Conservation (phyloP, 805 yeast species). For the Blastobotrys muscicola region DNA sequence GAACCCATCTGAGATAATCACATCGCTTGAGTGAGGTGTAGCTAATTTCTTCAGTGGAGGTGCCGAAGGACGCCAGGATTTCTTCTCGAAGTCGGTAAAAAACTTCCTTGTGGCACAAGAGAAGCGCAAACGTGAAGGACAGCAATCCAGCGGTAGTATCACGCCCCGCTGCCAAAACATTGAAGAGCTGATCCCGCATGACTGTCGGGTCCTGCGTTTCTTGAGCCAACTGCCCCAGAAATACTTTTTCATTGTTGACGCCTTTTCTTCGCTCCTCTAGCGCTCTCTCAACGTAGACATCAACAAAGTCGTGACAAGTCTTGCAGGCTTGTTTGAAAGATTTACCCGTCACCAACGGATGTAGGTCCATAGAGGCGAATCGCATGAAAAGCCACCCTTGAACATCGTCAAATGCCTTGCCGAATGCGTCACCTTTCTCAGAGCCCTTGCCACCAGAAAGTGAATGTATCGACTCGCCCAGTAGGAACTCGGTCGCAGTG, state of each 20-base stretch:
- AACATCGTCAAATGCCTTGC: constrained; percentile 17
- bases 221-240: constrained; percentile 38
- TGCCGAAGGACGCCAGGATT: constrained; percentile 26
- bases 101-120: constrained; percentile 31
- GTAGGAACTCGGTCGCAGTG: constrained; percentile 28
- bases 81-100: constrained; percentile 29
- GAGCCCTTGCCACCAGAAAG: constrained; percentile 9
- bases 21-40: constrained; percentile 37
- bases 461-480: constrained; percentile 26
- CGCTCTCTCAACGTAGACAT: constrained; percentile 34
- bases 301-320: constrained; percentile 29
- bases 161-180: constrained; percentile 42
- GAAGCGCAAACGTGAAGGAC: constrained; percentile 35
- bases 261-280: constrained; percentile 20
- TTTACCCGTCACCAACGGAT: constrained; percentile 12
- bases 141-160: constrained; percentile 44
- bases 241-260: constrained; percentile 19
- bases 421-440: constrained; percentile 14
- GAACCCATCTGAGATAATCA: constrained; percentile 34
- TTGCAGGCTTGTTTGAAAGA: constrained; percentile 27
- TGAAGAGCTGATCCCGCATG: constrained; percentile 42
- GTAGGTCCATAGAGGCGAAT: constrained; percentile 12
- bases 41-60: constrained; percentile 22
- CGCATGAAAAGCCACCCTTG: constrained; percentile 7
- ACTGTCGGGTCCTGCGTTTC: constrained; percentile 39